These are phyloP conservation scores for Pezicula neosporulosa DNA, from an alignment of 2,329 filamentous ascomycete genomes.

Conservation along the genomic window DNA sequence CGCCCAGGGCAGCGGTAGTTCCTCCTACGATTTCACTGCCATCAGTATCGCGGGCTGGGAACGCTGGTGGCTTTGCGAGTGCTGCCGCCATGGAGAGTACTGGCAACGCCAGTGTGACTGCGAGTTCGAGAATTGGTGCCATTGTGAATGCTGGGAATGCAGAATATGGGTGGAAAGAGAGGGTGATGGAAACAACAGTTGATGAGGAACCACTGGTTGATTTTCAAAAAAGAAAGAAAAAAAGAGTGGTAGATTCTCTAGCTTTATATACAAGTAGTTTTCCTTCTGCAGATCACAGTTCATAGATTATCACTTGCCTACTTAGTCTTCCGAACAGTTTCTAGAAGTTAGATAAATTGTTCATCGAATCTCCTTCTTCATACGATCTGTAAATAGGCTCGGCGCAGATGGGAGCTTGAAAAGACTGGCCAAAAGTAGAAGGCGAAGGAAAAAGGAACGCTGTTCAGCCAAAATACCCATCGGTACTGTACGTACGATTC, in stretches of 20 bases:
- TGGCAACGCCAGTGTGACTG: neutral
- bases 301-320: neutral
- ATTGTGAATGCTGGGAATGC: neutral
- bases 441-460: neutral
- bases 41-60: neutral
- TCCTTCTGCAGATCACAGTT: neutral
- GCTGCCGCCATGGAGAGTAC: neutral
- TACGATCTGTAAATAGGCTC: neutral
- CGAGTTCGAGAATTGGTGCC: neutral
- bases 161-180: neutral
- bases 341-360: neutral
- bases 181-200: neutral
- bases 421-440: neutral
- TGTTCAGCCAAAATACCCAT: neutral
- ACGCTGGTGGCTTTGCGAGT: neutral
- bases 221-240: too few species aligned
- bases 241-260: neutral
- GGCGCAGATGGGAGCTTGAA: neutral
- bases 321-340: neutral
- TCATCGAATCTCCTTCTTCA: neutral
- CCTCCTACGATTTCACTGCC: conserved; percentile 8
- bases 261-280: neutral
- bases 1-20: conserved; percentile 8
- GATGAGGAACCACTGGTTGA: neutral
- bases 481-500: neutral